These are phyloP conservation scores for Rhynchospora breviuscula DNA, from an alignment of 176 grass and related monocot genomes.

Conservation along the genomic window DNA sequence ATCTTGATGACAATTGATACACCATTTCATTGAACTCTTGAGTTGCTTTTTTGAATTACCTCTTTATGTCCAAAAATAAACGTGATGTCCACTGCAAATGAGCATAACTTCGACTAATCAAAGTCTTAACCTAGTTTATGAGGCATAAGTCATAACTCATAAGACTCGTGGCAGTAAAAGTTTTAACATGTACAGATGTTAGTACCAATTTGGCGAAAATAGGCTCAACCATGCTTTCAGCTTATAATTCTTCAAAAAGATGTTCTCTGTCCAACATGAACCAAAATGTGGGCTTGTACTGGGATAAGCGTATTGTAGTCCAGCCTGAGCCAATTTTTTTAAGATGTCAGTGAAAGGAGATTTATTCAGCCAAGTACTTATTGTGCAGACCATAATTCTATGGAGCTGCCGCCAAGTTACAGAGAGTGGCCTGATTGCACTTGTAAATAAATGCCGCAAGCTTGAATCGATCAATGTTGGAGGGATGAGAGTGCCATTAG, in stretches of 20 bases:
- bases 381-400: conserved; percentile 62
- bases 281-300: background rate
- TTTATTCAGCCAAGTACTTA: background rate
- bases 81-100: background rate
- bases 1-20: background rate
- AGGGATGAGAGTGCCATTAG: conserved; percentile 64
- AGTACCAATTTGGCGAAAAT: background rate
- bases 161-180: background rate
- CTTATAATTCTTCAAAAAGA: background rate
- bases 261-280: background rate
- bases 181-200: background rate
- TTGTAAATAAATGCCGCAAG: conserved; percentile 63
- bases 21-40: background rate
- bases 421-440: conserved; percentile 54
- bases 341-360: background rate
- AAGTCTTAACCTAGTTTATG: background rate
- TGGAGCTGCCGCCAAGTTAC: conserved; percentile 94
- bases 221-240: background rate
- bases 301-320: background rate
- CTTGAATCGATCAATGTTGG: conserved; percentile 90
- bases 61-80: background rate
- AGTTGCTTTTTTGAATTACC: background rate
- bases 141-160: background rate
- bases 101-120: background rate
- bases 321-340: background rate